phyloP scores from a whole-genome alignment of 2,329 filamentous ascomycete species.

The Teratosphaeriaceae sp. region DNA sequence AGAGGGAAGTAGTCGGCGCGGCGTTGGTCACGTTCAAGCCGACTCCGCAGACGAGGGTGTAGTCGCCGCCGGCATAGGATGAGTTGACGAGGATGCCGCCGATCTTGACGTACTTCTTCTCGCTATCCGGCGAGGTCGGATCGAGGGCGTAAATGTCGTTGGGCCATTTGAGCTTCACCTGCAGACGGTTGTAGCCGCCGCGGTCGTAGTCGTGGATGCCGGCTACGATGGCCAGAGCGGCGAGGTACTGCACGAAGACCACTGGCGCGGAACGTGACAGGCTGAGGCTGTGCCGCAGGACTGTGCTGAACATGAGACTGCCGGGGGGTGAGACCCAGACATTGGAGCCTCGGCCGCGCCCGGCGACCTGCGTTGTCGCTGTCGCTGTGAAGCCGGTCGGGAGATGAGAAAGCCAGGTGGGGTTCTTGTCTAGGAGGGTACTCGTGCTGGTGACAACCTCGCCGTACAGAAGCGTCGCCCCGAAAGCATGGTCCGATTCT shows the following conservation, averaged over 20 bases:
- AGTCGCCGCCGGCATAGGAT: slow-evolving; percentile 67
- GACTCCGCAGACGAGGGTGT: slow-evolving; percentile 74
- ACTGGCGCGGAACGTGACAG: slow-evolving; percentile 69
- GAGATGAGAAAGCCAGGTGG: slow-evolving; percentile 64
- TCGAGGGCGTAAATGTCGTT: slow-evolving; percentile 66
- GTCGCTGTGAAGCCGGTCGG: slow-evolving; percentile 82
- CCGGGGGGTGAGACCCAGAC: slow-evolving; percentile 92
- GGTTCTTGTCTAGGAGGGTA: slow-evolving; percentile 90
- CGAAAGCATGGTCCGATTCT: slow-evolving; percentile 59
- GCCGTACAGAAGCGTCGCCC: slow-evolving; percentile 72
- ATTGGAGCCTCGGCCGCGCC: slow-evolving; percentile 80
- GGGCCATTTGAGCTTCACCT: slow-evolving; percentile 91
- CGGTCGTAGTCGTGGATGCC: slow-evolving; percentile 72
- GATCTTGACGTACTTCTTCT: slow-evolving; percentile 83
- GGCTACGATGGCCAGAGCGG: slow-evolving; percentile 77
- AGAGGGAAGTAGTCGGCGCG: slow-evolving; percentile 79
- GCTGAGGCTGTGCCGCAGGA: slow-evolving; percentile 74
- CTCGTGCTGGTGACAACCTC: slow-evolving; percentile 93
- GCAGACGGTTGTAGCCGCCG: slow-evolving; percentile 63
- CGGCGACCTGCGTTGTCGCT: slow-evolving; percentile 82
- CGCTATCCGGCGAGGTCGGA: slow-evolving; percentile 45
- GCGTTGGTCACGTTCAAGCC: slow-evolving; percentile 90
- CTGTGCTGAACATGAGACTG: slow-evolving; percentile 77
- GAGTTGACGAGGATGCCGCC: slow-evolving; percentile 90
- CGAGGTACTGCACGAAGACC: slow-evolving; percentile 89